A percentile compares a stretch with the other conserved stretches of the same genome.
These are phyloP conservation scores for Yarrowia divulgata DNA, from an alignment of 805 yeast species.

Conservation along the genomic window DNA sequence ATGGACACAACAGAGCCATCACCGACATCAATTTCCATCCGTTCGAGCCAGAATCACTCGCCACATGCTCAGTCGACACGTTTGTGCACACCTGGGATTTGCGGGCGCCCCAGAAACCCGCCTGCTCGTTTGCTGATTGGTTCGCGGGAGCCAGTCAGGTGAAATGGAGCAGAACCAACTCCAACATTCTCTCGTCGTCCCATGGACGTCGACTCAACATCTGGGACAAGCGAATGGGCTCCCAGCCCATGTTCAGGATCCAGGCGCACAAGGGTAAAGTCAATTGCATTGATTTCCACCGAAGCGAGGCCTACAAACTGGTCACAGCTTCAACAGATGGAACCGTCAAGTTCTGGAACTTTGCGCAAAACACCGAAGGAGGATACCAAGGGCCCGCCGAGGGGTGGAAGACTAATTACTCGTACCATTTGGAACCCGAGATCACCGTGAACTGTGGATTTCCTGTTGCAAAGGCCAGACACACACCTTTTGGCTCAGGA, in stretches of 20 bases:
- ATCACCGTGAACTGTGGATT: conserved; percentile 72
- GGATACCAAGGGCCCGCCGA: conserved; percentile 39
- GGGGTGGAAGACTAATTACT: conserved; percentile 22
- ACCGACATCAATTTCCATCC: conserved; percentile 96
- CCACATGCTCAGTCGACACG: conserved; percentile 93
- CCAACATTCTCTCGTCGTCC: conserved; percentile 80
- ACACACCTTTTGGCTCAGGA: conserved; percentile 86
- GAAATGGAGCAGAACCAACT: conserved; percentile 84
- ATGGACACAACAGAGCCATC: conserved; percentile 90
- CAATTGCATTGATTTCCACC: conserved; percentile 86
- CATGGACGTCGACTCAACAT: conserved; percentile 81
- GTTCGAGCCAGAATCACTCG: conserved; percentile 80
- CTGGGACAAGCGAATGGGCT: conserved; percentile 90
- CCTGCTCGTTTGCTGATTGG: conserved; percentile 88
- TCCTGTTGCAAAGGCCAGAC: conserved; percentile 89
- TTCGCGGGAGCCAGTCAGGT: conserved; percentile 93
- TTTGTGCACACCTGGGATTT: conserved; percentile 90
- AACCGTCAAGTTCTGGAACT: conserved; percentile 84
- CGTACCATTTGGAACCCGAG: conserved; percentile 52
- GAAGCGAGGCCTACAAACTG: conserved; percentile 63
- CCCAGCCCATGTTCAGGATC: conserved; percentile 70
- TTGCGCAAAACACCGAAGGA: conserved; percentile 44
- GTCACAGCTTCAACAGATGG: conserved; percentile 88
- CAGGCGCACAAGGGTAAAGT: conserved; percentile 84
- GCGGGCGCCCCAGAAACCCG: conserved; percentile 75